Conservation (phyloP, 192 early-diverging fungal genomes). For the Lobosporangium transversale region DNA sequence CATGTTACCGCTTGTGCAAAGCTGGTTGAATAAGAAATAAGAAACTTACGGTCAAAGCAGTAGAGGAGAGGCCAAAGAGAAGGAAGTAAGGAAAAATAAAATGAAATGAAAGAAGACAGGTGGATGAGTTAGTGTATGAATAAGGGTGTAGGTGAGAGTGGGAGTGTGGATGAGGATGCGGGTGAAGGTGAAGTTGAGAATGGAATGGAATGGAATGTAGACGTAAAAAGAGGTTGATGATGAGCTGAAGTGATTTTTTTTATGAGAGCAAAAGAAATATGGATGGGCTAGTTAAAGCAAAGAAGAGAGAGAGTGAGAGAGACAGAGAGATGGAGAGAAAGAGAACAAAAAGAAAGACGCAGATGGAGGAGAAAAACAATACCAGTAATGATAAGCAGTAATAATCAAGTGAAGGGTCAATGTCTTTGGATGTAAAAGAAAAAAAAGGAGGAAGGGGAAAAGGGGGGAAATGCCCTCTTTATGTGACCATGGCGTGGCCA, state of each 20-base stretch:
- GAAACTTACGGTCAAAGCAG: too few relatives aligned
- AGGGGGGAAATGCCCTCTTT: too few relatives aligned
- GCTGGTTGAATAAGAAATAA: too few relatives aligned
- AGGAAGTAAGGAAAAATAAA: neutral
- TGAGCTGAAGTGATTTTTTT: too few relatives aligned
- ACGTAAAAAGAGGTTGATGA: too few relatives aligned
- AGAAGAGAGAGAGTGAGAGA: too few relatives aligned
- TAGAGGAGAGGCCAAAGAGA: neutral
- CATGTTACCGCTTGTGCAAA: too few relatives aligned
- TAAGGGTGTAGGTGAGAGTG: neutral
- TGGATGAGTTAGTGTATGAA: neutral
- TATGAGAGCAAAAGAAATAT: constrained; percentile 1
- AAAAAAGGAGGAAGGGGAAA: too few relatives aligned
- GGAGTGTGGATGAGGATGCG: neutral
- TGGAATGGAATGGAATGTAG: neutral
- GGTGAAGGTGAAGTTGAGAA: constrained; percentile 3
- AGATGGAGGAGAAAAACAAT: neutral
- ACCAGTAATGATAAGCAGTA: neutral
- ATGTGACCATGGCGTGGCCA: too few relatives aligned
- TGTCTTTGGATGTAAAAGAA: too few relatives aligned
- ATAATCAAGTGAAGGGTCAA: too few relatives aligned
- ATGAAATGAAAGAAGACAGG: too few relatives aligned
- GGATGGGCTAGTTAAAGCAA: neutral
- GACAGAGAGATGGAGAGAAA: neutral
- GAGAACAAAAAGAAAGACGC: neutral